Base-by-base conservation (phyloP, 139 green algal genomes). In the Monoraphidium neglectum region DNA sequence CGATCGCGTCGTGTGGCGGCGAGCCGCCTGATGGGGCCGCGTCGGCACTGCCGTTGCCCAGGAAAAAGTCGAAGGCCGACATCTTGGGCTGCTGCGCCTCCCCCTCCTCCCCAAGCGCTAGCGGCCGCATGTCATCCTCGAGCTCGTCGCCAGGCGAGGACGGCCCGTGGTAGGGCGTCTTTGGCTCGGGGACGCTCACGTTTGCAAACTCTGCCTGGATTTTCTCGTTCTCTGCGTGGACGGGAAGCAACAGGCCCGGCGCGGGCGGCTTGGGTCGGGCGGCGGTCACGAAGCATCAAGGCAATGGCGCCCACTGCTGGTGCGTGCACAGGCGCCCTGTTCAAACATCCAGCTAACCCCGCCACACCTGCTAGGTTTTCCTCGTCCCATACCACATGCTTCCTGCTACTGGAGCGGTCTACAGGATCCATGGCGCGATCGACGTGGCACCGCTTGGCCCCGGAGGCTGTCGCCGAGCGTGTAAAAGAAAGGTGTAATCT, bases 371-470 rank as follows among this genome's bases (percentile, higher is more conserved):
- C 35, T 26, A 79, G 46, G 63, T 79, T 79, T 2, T 79, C 49
- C 73, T 79, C 73, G 35, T 79, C 63, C 73, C 73, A 79, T 16
- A 68, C 47, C 18, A 79, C 33, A 32, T 62, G 72, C n/a, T 30
- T 36, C 43, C 26, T 33, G 35, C 66, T 72, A 26, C 40, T 73
- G 6, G 73, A 73, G 40, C 43, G 43, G 38, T n/a, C n/a, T n/a
- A n/a, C n/a, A n/a, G n/a, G n/a, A n/a, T n/a, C n/a, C n/a, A n/a
- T n/a, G n/a, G n/a, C n/a, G n/a, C n/a, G n/a, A n/a, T n/a, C n/a
- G n/a, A n/a, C n/a, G n/a, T n/a, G n/a, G n/a, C n/a, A n/a, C 51
- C 21, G 16, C 51, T 59, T n/a, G 21, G 51, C 51, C 51, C 21
- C 16, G 16, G 16, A 21, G 16, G 51, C 4, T 68, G 62, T 43